A percentile compares a stretch with the other conserved stretches of the same genome.
phyloP scores from a whole-genome alignment of 768 basidiomycete genomes.

The Rhizopogon roseolus region DNA sequence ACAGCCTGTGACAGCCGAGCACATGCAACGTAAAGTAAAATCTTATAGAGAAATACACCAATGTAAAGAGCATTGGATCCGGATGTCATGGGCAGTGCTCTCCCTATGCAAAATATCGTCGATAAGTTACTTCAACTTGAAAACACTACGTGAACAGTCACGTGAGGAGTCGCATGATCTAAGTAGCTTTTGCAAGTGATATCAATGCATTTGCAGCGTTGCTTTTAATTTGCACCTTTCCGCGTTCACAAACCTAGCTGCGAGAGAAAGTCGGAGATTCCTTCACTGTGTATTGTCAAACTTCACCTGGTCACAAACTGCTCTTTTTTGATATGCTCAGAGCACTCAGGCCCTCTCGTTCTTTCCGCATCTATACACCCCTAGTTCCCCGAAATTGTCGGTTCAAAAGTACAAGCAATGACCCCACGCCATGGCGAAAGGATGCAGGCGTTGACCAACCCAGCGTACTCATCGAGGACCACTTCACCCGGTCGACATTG shows the following conservation, averaged over 20 bases:
- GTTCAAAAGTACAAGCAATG: slow-evolving; percentile 7
- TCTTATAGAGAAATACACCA: no score
- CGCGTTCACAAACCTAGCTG: no score
- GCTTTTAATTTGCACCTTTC: no score
- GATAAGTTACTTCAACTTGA: no score
- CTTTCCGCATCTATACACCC: slow-evolving; percentile 1
- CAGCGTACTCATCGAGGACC: slow-evolving; percentile 24
- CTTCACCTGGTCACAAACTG: not conserved
- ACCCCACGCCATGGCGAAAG: slow-evolving; percentile 1
- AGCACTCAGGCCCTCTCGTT: slow-evolving; percentile 5
- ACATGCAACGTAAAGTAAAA: no score
- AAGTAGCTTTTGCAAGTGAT: not conserved
- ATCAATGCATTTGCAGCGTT: no score
- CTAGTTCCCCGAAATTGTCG: not conserved
- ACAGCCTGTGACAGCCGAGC: no score
- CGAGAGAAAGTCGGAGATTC: no score
- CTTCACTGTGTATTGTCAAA: not conserved
- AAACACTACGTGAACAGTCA: not conserved
- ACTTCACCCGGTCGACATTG: slow-evolving; percentile 29
- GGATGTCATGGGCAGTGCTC: no score
- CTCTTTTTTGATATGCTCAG: slow-evolving; percentile 10
- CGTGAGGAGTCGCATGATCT: not conserved
- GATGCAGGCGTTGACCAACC: slow-evolving; percentile 4
- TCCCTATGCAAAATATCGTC: no score
- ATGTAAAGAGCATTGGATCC: no score